Conservation (phyloP, 257 asterid genomes). For the Petrea volubilis region DNA sequence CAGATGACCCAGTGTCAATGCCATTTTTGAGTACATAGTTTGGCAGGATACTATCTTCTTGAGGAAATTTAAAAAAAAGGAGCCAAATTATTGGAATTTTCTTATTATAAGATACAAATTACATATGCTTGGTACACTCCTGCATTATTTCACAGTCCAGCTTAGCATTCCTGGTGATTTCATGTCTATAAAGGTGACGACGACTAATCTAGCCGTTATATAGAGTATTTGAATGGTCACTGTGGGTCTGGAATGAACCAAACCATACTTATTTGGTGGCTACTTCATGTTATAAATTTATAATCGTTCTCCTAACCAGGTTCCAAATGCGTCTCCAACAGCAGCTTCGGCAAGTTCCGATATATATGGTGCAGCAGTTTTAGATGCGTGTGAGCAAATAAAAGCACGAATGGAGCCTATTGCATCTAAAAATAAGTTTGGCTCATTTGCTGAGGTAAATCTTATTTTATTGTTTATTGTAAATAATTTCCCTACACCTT, state of each 20-base stretch:
- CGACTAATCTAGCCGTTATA: no score
- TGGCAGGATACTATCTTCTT: no score
- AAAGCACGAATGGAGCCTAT: slow-evolving; percentile 88
- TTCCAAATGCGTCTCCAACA: slow-evolving; percentile 96
- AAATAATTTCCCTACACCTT: no score
- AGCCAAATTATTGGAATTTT: no score
- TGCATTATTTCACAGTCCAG: neutral
- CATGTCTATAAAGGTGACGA: neutral
- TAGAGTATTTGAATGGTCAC: neutral
- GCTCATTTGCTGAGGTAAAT: slow-evolving; percentile 84
- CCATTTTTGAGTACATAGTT: no score
- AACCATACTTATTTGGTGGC: slow-evolving; percentile 5
- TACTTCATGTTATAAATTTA: slow-evolving; percentile 4
- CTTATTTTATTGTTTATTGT: no score
- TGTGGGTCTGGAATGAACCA: slow-evolving; percentile 1
- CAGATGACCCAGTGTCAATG: no score
- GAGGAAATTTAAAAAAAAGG: no score
- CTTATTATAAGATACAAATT: no score
- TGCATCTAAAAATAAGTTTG: slow-evolving; percentile 46
- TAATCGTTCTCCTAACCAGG: slow-evolving; percentile 41
- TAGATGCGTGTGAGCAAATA: slow-evolving; percentile 94
- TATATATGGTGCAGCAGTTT: slow-evolving; percentile 93
- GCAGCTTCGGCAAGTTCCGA: slow-evolving; percentile 99
- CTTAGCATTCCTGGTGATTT: neutral
- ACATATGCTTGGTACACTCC: neutral